These are phyloP conservation scores for Tylopilus subfusipes DNA, from an alignment of 768 basidiomycete genomes.

Conservation along the genomic window DNA sequence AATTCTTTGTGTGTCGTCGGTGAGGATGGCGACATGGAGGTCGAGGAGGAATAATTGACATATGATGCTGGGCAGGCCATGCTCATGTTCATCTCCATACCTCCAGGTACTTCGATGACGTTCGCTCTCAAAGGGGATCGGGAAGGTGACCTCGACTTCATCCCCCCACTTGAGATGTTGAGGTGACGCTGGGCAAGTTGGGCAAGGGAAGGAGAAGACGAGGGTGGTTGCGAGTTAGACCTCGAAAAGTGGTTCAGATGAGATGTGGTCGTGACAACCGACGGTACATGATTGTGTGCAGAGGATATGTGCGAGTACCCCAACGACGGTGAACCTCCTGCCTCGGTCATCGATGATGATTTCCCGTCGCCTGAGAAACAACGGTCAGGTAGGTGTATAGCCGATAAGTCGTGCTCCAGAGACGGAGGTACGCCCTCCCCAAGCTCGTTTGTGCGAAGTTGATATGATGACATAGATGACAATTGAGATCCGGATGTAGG, in stretches of 20 bases:
- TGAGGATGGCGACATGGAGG: conserved; percentile 49
- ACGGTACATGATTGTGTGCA: conserved; percentile 48
- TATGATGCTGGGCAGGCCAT: conserved; percentile 32
- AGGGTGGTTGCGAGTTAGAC: conserved; percentile 10
- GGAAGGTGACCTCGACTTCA: conserved; percentile 30
- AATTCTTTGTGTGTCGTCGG: conserved; percentile 23
- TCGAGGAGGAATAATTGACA: conserved; percentile 54
- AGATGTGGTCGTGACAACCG: conserved; percentile 47
- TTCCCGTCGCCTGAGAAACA: conserved; percentile 8
- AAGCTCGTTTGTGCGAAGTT: conserved; percentile 20
- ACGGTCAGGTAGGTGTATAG: conserved; percentile 19
- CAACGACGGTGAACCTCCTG: conserved; percentile 11
- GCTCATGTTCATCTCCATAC: conserved; percentile 12
- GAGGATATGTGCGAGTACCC: conserved; percentile 22
- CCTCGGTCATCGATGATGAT: conserved; percentile 1
- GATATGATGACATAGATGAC: conserved; percentile 34
- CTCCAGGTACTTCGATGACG: conserved; percentile 15
- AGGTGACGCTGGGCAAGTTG: conserved; percentile 28
- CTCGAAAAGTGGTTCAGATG: conserved; percentile 13
- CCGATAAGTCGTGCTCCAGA: conserved; percentile 23
- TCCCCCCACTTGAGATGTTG: conserved; percentile 21
- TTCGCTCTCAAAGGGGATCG: conserved; percentile 29
- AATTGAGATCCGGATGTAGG: conserved; percentile 31
- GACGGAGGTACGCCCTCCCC: conserved; percentile 11
- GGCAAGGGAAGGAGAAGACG: conserved; percentile 11